These are phyloP conservation scores for Chlorella sp. DNA, from an alignment of 139 green algal genomes.

Conservation along the genomic window DNA sequence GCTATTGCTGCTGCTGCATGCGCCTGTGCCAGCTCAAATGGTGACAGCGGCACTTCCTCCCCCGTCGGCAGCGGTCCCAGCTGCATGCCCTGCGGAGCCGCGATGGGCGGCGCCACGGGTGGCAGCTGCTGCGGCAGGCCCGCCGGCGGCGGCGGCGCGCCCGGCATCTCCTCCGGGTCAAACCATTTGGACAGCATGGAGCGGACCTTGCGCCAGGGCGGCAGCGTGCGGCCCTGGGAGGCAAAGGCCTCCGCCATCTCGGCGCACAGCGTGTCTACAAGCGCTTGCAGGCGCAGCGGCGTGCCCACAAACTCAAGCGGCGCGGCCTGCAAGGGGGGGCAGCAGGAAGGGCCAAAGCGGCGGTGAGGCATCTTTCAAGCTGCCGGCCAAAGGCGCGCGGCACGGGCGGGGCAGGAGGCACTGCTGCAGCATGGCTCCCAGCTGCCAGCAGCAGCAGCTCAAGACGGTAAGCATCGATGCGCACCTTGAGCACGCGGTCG, in stretches of 20 bases:
- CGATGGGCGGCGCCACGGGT: background rate
- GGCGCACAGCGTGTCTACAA: conserved; percentile 61
- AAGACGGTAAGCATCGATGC: background rate
- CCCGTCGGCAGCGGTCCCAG: background rate
- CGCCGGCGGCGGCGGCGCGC: background rate
- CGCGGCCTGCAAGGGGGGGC: conserved; percentile 13
- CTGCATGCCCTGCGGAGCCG: too few relatives aligned
- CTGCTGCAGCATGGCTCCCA: too few relatives aligned
- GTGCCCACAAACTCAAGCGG: conserved; percentile 70
- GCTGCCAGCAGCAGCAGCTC: too few relatives aligned
- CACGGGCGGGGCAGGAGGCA: too few relatives aligned
- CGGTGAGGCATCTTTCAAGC: background rate
- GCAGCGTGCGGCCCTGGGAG: conserved; percentile 42
- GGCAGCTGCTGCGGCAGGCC: background rate
- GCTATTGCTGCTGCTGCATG: background rate
- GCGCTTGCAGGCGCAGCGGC: conserved; percentile 52
- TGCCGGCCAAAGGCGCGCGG: background rate
- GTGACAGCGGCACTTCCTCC: background rate
- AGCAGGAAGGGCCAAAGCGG: background rate
- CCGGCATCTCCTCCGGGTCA: conserved; percentile 34
- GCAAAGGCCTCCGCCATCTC: conserved; percentile 64
- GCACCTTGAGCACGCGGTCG: conserved; percentile 48
- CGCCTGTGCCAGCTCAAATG: background rate
- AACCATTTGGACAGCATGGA: conserved; percentile 74
- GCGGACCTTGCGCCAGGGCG: conserved; percentile 64